A percentile compares a stretch with the other conserved stretches of the same genome.
Evolutionary conservation across 805 yeast species (phyloP).

Genomic region (Candida methanosorbosa): DNA sequence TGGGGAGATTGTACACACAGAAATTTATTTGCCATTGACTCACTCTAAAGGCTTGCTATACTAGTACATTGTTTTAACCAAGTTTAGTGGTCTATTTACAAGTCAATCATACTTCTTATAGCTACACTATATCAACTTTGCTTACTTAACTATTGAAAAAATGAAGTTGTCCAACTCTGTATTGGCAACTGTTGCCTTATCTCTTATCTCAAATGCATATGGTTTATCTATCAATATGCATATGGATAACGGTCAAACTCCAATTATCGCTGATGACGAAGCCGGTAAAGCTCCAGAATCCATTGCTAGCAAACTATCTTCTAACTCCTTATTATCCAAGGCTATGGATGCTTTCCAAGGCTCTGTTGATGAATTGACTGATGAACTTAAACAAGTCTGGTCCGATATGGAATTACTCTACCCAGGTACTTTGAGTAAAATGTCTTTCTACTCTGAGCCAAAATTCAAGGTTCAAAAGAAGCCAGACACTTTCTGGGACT

Average conservation of each 20-base stretch:
- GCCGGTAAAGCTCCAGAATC: background rate
- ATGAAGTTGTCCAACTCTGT: constrained; percentile 6
- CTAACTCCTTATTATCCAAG: constrained; percentile 19
- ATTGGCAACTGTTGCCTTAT: constrained; percentile 2
- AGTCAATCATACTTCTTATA: no score
- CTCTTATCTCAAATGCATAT: background rate
- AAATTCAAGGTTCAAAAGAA: constrained; percentile 28
- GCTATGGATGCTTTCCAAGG: constrained; percentile 45
- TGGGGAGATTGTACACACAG: no score
- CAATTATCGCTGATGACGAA: background rate
- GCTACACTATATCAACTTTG: no score
- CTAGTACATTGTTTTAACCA: no score
- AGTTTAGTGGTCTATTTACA: no score
- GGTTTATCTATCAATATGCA: background rate
- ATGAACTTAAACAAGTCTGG: constrained; percentile 48
- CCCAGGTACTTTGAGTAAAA: constrained; percentile 44
- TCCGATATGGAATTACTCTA: constrained; percentile 50
- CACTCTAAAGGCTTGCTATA: no score
- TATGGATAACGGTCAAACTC: background rate
- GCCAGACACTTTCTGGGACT: constrained; percentile 26
- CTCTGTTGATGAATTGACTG: constrained; percentile 39
- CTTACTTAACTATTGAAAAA: no score
- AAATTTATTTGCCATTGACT: no score
- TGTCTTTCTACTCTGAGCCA: constrained; percentile 45
- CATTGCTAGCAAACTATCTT: background rate